A percentile compares a stretch with the other conserved stretches of the same genome.
phyloP scores from a whole-genome alignment of 2,329 filamentous ascomycete genomes.

The Tolypocladium nubicola region DNA sequence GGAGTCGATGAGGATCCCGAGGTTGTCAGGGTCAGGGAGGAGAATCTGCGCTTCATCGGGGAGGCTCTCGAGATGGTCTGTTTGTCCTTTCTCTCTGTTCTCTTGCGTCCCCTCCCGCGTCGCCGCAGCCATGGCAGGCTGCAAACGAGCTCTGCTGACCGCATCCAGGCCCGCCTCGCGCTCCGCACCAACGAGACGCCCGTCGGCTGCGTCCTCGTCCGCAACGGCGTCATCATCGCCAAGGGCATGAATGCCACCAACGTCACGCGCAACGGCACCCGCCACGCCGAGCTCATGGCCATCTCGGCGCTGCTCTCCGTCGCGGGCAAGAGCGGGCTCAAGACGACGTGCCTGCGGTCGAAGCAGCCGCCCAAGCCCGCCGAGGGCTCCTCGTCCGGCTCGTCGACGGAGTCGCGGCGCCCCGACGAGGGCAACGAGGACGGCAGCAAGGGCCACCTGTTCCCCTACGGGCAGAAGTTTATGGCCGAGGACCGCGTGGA shows the following conservation, averaged over 20 bases:
- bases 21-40: conserved; percentile 19
- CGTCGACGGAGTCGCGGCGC: conserved; percentile 6
- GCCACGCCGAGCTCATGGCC: conserved; percentile 92
- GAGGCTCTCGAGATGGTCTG: conserved; percentile 78
- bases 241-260: conserved; percentile 97
- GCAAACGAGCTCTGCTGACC: neutral
- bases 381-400: neutral
- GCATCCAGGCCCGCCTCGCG: conserved; percentile 65
- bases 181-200: conserved; percentile 84
- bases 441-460: conserved; percentile 44
- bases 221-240: conserved; percentile 69
- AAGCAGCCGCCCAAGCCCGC: conserved; percentile 13
- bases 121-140: neutral
- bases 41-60: conserved; percentile 57
- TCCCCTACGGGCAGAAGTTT: conserved; percentile 50
- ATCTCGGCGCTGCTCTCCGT: conserved; percentile 48
- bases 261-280: conserved; percentile 77
- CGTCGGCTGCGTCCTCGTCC: conserved; percentile 89
- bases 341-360: conserved; percentile 21
- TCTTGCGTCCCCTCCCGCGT: too few species aligned
- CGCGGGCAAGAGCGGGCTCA: conserved; percentile 16
- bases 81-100: conserved; percentile 3
- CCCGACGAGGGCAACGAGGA: conserved; percentile 40
- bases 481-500: conserved; percentile 48
- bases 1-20: conserved; percentile 13